A percentile compares a stretch with the other conserved stretches of the same genome.
Conservation (phyloP, 306 rosid genomes). For the Malus domestica region DNA sequence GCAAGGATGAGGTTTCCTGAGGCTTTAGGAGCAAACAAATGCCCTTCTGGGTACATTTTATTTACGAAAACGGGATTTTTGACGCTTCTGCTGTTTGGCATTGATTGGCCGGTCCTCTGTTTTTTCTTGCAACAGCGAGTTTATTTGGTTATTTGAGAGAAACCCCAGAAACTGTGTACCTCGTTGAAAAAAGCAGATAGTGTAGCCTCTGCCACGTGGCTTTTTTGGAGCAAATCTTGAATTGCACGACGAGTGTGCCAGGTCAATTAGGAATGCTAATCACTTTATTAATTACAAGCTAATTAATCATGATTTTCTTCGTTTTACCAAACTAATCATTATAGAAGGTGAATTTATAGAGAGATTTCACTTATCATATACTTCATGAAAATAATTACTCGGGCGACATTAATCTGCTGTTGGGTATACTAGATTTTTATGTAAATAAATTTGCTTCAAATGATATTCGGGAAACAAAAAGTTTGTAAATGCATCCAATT, state of each 20-base stretch:
- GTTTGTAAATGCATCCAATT: not conserved
- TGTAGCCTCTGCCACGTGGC: not conserved
- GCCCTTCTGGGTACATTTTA: constrained; percentile 20
- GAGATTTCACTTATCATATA: not conserved
- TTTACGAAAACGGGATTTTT: constrained; percentile 38
- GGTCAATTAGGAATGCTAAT: not conserved
- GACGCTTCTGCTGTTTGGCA: constrained; percentile 4
- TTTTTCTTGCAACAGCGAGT: not conserved
- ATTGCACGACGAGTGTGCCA: not conserved
- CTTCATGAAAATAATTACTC: not conserved
- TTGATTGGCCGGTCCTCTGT: constrained; percentile 43
- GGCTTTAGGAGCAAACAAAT: constrained; percentile 4
- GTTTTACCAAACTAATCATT: not conserved
- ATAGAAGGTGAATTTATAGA: not conserved
- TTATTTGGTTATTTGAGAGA: constrained; percentile 12
- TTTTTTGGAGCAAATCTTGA: not conserved
- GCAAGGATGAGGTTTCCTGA: constrained; percentile 26
- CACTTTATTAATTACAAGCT: not conserved
- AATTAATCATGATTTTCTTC: not conserved
- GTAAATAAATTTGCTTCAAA: not conserved
- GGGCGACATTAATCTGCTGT: not conserved
- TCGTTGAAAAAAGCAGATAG: not conserved
- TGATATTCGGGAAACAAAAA: not conserved
- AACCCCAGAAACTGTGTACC: not conserved
- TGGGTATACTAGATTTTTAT: not conserved